phyloP scores from a whole-genome alignment of 2,329 filamentous ascomycete species.

The Cytospora piceicola region DNA sequence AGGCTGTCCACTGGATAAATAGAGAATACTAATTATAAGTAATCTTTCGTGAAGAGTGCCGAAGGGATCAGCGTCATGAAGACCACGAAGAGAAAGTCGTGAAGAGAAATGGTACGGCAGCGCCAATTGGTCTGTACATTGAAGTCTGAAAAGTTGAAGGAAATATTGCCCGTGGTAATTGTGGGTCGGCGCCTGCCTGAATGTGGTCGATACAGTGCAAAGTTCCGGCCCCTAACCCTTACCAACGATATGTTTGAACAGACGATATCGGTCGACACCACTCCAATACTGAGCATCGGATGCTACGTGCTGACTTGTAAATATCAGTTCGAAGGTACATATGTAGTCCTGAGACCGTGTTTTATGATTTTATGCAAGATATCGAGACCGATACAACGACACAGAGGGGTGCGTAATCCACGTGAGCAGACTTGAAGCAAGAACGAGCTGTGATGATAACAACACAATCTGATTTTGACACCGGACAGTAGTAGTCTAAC shows the following conservation, averaged over 20 bases:
- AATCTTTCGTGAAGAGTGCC: neutral
- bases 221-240: neutral
- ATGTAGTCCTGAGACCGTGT: neutral
- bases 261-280: neutral
- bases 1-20: neutral
- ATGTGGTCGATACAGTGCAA: neutral
- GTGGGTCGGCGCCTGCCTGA: neutral
- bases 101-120: neutral
- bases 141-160: conserved; percentile 1
- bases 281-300: neutral
- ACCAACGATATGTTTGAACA: too few species aligned
- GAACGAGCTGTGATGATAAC: neutral
- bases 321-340: neutral
- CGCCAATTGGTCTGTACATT: neutral
- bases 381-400: neutral
- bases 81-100: neutral
- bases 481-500: neutral
- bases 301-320: too few species aligned
- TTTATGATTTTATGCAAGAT: neutral
- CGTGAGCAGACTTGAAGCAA: neutral
- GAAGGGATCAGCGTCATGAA: neutral
- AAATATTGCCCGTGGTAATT: neutral
- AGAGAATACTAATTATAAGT: neutral
- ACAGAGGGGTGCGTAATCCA: neutral
- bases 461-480: neutral